phyloP scores from a whole-genome alignment of 2,329 filamentous ascomycete species.

The Calonectria fujianensis region DNA sequence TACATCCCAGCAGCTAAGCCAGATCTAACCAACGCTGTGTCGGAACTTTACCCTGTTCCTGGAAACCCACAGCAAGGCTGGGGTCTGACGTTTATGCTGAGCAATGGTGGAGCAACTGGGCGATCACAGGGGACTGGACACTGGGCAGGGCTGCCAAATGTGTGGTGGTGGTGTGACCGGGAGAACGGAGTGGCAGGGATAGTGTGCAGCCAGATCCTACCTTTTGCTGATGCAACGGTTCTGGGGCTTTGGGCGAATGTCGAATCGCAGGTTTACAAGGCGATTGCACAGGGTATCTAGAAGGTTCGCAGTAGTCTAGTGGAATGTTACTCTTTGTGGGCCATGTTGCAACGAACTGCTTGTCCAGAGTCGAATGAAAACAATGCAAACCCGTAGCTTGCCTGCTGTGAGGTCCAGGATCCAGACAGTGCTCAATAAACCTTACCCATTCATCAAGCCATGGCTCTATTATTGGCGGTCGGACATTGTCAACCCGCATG shows the following conservation, averaged over 20 bases:
- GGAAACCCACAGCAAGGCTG: conserved; percentile 76
- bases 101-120: conserved; percentile 68
- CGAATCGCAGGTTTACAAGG: conserved; percentile 62
- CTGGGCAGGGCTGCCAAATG: conserved; percentile 77
- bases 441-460: neutral
- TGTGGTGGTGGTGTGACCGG: conserved; percentile 78
- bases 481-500: conserved; percentile 22
- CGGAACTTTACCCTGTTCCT: conserved; percentile 69
- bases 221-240: conserved; percentile 67
- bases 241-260: conserved; percentile 63
- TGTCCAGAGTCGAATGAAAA: conserved; percentile 1
- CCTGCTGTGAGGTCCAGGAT: neutral
- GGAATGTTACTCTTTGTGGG: conserved; percentile 9
- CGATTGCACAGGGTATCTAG: conserved; percentile 35
- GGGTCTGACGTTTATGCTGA: conserved; percentile 77
- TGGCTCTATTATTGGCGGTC: neutral
- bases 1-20: conserved; percentile 68
- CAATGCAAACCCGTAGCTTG: neutral
- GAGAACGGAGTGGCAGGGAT: conserved; percentile 75
- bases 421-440: conserved; percentile 1
- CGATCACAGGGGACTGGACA: conserved; percentile 69
- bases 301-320: neutral
- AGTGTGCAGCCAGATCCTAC: conserved; percentile 70
- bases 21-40: conserved; percentile 66
- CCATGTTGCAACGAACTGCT: conserved; percentile 1